phyloP scores from a whole-genome alignment of 2,329 filamentous ascomycete species.

The Penicillium sp. region DNA sequence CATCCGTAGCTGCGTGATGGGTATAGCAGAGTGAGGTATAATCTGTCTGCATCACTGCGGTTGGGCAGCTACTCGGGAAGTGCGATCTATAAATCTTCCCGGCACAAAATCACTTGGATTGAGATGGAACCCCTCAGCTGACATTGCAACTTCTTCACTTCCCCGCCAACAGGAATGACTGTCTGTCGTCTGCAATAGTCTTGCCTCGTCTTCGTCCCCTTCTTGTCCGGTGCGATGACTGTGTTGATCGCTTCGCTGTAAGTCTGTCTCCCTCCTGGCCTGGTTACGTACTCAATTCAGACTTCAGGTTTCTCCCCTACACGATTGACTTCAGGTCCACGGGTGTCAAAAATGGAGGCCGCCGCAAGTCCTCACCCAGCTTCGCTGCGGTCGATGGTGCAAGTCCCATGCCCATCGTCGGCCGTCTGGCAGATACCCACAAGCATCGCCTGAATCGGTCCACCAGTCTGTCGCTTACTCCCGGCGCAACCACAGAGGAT shows the following conservation, averaged over 20 bases:
- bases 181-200: background rate
- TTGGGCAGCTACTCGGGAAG: constrained; percentile 9
- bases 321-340: constrained; percentile 33
- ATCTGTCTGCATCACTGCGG: background rate
- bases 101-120: too few relatives aligned
- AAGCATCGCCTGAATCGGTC: constrained; percentile 17
- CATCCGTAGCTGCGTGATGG: constrained; percentile 1
- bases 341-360: constrained; percentile 13
- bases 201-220: background rate
- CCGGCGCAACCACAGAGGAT: constrained; percentile 36
- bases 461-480: constrained; percentile 28
- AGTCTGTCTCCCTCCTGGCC: constrained; percentile 6
- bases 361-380: constrained; percentile 22
- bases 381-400: constrained; percentile 21
- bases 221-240: constrained; percentile 22
- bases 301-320: constrained; percentile 33
- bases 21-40: constrained; percentile 9
- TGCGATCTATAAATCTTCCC: constrained; percentile 5
- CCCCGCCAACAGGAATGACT: background rate
- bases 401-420: constrained; percentile 18
- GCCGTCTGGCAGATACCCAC: constrained; percentile 19
- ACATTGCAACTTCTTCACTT: background rate
- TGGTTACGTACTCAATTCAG: background rate
- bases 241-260: constrained; percentile 35
- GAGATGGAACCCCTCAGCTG: constrained; percentile 7